Evolutionary conservation across 192 early-diverging fungal genomes (phyloP), one percentile per base, ranked within the genome.

Genomic region (Entophlyctis luteolus): DNA sequence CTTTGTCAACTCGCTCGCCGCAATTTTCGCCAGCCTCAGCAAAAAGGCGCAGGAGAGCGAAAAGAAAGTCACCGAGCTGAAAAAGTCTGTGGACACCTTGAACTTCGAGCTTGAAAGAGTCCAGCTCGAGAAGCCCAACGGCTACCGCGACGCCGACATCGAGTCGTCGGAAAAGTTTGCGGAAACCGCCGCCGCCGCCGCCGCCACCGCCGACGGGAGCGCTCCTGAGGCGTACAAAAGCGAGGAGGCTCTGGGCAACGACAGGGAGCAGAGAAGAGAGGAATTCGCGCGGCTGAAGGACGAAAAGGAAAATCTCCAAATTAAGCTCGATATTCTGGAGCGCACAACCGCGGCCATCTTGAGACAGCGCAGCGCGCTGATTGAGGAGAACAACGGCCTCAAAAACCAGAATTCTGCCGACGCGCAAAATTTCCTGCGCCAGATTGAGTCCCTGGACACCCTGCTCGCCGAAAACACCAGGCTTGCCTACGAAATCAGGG

Each of bases 271-370:
- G n/a, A n/a, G n/a, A n/a, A n/a, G n/a, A n/a, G 35, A 54, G 3
- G 35, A 23, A 12, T 66, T 23, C 50, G 8, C 28, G 18, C 14
- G 55, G 33, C 32, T 71, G 0, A 49, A 62, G 2, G 37, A 56
- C 36, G 48, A 65, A 45, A 62, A 65, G 27, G 53, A 55, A 6
- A 38, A 31, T 6, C 53, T 71, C 5, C 16, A 62, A 16, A 38
- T 56, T 23, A 59, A 53, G 4, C 35, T 71, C 22, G 49, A 48
- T 22, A 31, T 63, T 37, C 60, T 71, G 2, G 32, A 71, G 4
- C n/a, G 54, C 10, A 71, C 60, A 18, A 65, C 59, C 12, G 70
- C 60, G n/a, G 59, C 70, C 20, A 52, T 71, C 28, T 65, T 71
- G 59, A 36, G 65, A 28, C 70, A 71, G 25, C 48, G 70, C 20